phyloP scores from a whole-genome alignment of 768 basidiomycete species.

The Tulasnella sp. region DNA sequence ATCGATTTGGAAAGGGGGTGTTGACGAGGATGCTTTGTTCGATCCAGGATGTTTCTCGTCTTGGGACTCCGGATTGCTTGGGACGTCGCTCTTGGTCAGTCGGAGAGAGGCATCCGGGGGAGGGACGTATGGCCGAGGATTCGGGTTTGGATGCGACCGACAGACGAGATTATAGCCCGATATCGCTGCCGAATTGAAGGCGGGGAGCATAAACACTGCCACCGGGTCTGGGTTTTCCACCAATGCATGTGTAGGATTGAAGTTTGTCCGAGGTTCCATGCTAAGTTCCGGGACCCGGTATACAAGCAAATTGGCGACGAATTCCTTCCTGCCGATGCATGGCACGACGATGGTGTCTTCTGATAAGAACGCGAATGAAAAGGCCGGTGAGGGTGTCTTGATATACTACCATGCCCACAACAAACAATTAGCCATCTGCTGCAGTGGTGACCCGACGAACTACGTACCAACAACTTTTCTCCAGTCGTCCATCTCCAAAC shows the following conservation, averaged over 20 bases:
- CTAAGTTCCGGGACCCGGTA: neutral
- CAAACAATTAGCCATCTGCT: neutral
- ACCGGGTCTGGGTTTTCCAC: neutral
- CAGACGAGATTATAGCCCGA: conserved; percentile 4
- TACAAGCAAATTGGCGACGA: neutral
- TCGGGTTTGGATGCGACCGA: conserved; percentile 3
- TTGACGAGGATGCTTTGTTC: neutral
- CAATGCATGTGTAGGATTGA: neutral
- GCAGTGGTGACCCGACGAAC: neutral
- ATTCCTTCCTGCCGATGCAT: neutral
- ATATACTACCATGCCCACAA: neutral
- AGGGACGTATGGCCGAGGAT: conserved; percentile 8
- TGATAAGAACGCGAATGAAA: conserved; percentile 10
- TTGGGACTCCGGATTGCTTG: neutral
- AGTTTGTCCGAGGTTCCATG: neutral
- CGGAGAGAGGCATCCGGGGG: neutral
- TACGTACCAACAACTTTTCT: conserved; percentile 2
- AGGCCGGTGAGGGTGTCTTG: neutral
- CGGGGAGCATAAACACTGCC: neutral
- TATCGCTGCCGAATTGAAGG: neutral
- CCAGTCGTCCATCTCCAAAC: conserved; percentile 14
- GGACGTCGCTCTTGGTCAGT: neutral
- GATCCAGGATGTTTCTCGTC: neutral
- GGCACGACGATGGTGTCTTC: conserved; percentile 13
- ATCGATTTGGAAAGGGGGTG: conserved; percentile 1